Base-by-base conservation (phyloP, 2,329 filamentous ascomycete genomes). In the Colletotrichum euphorbiae region DNA sequence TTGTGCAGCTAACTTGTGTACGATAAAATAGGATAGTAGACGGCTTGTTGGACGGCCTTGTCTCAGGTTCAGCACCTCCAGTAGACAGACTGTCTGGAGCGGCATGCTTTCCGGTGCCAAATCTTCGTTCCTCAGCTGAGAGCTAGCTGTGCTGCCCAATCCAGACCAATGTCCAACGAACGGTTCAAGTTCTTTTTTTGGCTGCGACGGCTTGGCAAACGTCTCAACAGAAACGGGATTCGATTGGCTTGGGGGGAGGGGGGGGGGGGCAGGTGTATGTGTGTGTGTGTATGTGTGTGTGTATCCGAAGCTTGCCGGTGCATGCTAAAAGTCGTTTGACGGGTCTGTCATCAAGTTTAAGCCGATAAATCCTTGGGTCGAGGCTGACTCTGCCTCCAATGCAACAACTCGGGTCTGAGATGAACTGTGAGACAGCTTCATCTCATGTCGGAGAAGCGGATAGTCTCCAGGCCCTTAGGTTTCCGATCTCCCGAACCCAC, bases 341-440 rank as follows among this genome's bases (percentile, higher is more conserved):
- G 61, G 65, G 9, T 50, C 48, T 68, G 61, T 65, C 65, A 65
- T 65, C 60, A 17, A 55, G 46, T 65, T 68, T 65, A 55, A 68
- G 65, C 65, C 65, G 65, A 65, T 59, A 52, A 42, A 50, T 28
- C 21, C n/a, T 36, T 38, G 24, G 48, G 45, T 45, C 31, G 46
- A 65, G 40, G 54, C 65, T 68, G 54, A 40, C 40, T 43, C 52
- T 45, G 19, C 51, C 51, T 50, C 54, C 52, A 65, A 55, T 68
- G 65, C 65, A 65, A 65, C 65, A 59, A 46, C 21, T 68, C 65
- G 59, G 61, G 65, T 68, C 42, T 68, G 65, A 68, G 65, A 54
- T 54, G 64, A 46, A 43, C 65, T 61, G 65, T 68, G 65, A 68
- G 65, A 68, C 65, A 68, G 61, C 65, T 65, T 68, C 65, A 65